Percentiles rank a stretch among this genome's conserved stretches.
phyloP scores from a whole-genome alignment of 177 flowering plant genomes.

The Vitis hybrid region DNA sequence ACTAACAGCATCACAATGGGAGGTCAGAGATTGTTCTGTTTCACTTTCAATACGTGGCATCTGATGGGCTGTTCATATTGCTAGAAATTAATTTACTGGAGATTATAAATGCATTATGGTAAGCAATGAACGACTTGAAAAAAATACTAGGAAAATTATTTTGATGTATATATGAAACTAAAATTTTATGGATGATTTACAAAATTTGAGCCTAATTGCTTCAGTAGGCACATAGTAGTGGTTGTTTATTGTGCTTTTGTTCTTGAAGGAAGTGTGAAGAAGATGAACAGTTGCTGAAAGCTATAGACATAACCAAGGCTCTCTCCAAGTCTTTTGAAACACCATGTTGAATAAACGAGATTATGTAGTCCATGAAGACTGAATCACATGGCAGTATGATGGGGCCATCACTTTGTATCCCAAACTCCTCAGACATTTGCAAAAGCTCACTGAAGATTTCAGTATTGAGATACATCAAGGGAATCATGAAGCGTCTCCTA shows the following conservation, averaged over 20 bases:
- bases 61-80: too few species aligned
- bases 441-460: neutral
- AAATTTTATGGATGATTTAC: too few species aligned
- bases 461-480: neutral
- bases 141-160: too few species aligned
- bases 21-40: too few species aligned
- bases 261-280: neutral
- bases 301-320: neutral
- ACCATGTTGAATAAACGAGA: neutral
- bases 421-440: slow-evolving; percentile 9
- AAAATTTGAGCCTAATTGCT: too few species aligned
- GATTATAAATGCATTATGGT: too few species aligned
- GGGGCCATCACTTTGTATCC: neutral
- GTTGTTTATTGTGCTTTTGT: neutral
- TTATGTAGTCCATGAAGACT: neutral
- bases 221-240: too few species aligned
- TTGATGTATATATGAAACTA: too few species aligned
- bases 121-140: too few species aligned
- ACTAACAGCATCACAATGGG: too few species aligned
- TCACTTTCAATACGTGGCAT: too few species aligned
- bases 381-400: slow-evolving; percentile 3
- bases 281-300: neutral
- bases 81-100: too few species aligned
- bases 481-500: slow-evolving; percentile 1
- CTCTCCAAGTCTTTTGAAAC: slow-evolving; percentile 1